Conservation (phyloP, 2,329 filamentous ascomycete genomes). For the Penicillium oxalicum region DNA sequence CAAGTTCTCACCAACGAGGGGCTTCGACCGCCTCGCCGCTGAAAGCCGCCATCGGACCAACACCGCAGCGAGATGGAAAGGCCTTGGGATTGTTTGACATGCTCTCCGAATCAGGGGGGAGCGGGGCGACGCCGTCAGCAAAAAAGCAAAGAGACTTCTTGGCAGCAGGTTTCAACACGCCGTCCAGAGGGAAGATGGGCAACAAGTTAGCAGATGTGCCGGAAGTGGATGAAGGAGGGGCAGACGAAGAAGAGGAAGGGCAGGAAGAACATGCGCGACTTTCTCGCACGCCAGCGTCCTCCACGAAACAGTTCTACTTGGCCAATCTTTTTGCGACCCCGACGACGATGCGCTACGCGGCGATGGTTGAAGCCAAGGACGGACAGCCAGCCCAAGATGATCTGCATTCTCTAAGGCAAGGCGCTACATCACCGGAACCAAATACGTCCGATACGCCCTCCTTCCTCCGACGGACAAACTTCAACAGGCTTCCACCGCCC, state of each 20-base stretch:
- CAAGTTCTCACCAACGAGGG: conserved; percentile 27
- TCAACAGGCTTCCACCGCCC: conserved; percentile 22
- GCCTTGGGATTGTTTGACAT: conserved; percentile 45
- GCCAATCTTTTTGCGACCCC: conserved; percentile 43
- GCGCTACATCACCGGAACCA: conserved; percentile 8
- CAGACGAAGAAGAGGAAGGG: conserved; percentile 25
- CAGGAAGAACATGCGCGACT: conserved; percentile 21
- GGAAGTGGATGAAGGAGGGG: conserved; percentile 25
- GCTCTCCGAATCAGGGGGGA: conserved; percentile 38
- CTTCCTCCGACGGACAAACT: conserved; percentile 36
- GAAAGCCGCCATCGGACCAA: conserved; percentile 42
- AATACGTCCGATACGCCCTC: conserved; percentile 33
- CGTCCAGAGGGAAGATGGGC: conserved; percentile 29
- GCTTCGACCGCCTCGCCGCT: conserved; percentile 30
- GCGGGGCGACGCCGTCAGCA: conserved; percentile 30
- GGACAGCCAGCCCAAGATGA: conserved; percentile 2
- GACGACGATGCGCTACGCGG: conserved; percentile 39
- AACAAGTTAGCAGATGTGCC: conserved; percentile 26
- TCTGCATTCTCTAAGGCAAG: conserved; percentile 1
- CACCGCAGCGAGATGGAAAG: conserved; percentile 45
- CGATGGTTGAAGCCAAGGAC: conserved; percentile 33
- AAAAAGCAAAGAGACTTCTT: conserved; percentile 23
- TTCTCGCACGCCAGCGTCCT: conserved; percentile 38
- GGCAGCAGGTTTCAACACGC: conserved; percentile 31
- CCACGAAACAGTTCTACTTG: conserved; percentile 41